A percentile compares a stretch with the other conserved stretches of the same genome.
phyloP scores from a whole-genome alignment of 176 grass and related monocot genomes.

The Triticum turgidum region DNA sequence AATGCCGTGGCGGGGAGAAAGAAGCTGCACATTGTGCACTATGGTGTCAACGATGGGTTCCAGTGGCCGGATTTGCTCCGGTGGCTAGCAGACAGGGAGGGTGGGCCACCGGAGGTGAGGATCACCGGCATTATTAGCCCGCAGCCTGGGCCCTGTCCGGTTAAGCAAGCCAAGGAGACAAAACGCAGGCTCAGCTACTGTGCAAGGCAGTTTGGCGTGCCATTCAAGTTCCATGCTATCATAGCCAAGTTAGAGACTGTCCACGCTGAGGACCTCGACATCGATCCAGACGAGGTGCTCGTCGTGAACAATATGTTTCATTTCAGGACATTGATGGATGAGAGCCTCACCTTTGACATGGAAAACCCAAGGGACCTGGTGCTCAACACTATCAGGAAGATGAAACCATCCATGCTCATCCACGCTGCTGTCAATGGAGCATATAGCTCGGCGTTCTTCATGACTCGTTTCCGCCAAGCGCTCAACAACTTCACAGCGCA shows the following conservation, averaged over 20 bases:
- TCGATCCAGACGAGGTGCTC: conserved; percentile 43
- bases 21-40: conserved; percentile 53
- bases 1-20: conserved; percentile 9
- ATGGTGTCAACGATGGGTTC: conserved; percentile 38
- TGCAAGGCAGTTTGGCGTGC: conserved; percentile 20
- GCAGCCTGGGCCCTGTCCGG: conserved; percentile 42
- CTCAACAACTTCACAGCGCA: conserved; percentile 35
- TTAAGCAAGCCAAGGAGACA: conserved; percentile 32
- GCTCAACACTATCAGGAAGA: conserved; percentile 43
- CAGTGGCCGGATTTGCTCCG: conserved; percentile 52
- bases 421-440: conserved; percentile 32
- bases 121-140: conserved; percentile 47
- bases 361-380: conserved; percentile 43
- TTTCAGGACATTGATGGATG: conserved; percentile 41
- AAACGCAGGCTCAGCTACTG: conserved; percentile 32
- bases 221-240: conserved; percentile 43
- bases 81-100: background rate
- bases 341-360: conserved; percentile 37
- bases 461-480: conserved; percentile 45
- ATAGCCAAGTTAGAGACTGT: conserved; percentile 39
- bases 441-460: conserved; percentile 39
- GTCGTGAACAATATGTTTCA: conserved; percentile 41
- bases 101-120: conserved; percentile 43
- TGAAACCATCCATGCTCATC: conserved; percentile 38
- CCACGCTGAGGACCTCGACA: conserved; percentile 19